Evolutionary conservation across 2,329 filamentous ascomycete species (phyloP).

Genomic region (Clonostachys byssicola): DNA sequence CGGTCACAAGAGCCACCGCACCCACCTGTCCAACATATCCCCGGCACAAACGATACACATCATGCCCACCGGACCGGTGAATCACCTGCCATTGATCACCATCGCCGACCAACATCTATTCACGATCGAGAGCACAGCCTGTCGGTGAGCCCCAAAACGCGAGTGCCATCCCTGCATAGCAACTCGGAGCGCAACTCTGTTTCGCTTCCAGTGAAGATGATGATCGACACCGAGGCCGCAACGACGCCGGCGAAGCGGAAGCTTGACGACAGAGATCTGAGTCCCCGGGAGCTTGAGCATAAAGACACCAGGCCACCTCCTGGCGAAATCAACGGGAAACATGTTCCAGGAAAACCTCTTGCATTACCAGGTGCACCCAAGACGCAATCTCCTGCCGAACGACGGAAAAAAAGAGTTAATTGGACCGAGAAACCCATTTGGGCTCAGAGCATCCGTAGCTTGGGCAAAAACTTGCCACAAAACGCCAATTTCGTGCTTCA

Average conservation of each 20-base stretch:
- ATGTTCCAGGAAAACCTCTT: neutral
- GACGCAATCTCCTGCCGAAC: slow-evolving; percentile 8
- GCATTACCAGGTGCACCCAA: neutral
- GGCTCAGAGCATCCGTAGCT: slow-evolving; percentile 34
- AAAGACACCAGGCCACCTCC: slow-evolving; percentile 43
- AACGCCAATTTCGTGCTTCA: slow-evolving; percentile 42
- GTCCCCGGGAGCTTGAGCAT: slow-evolving; percentile 45
- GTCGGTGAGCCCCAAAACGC: slow-evolving; percentile 77
- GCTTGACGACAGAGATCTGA: slow-evolving; percentile 33
- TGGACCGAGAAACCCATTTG: slow-evolving; percentile 38
- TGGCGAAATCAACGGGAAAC: slow-evolving; percentile 41
- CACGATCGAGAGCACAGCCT: slow-evolving; percentile 66
- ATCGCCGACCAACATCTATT: slow-evolving; percentile 20
- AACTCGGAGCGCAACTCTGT: slow-evolving; percentile 23
- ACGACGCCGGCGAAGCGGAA: slow-evolving; percentile 34
- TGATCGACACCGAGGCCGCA: slow-evolving; percentile 19
- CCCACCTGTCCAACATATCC: slow-evolving; percentile 33
- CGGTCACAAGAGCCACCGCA: slow-evolving; percentile 17
- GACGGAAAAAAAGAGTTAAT: slow-evolving; percentile 31
- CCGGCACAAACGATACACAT: slow-evolving; percentile 36
- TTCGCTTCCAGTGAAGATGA: slow-evolving; percentile 15
- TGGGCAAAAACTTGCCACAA: slow-evolving; percentile 29
- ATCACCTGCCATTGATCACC: slow-evolving; percentile 7
- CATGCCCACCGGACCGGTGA: slow-evolving; percentile 21
- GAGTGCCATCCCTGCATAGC: slow-evolving; percentile 47